These are phyloP conservation scores for Eleusine coracana DNA, from an alignment of 176 grass and related monocot genomes.

Conservation along the genomic window DNA sequence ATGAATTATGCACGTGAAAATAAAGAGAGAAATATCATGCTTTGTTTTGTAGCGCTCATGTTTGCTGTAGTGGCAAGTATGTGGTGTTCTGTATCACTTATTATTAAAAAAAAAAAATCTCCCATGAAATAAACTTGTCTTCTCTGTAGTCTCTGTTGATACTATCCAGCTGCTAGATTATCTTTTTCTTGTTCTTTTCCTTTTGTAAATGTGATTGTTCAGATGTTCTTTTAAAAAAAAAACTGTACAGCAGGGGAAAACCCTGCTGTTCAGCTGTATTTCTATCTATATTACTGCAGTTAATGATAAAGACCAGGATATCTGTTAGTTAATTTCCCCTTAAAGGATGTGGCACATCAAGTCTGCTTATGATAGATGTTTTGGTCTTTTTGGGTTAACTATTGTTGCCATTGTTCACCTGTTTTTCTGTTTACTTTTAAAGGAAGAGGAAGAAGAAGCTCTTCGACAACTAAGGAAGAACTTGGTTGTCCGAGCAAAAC, in stretches of 20 bases:
- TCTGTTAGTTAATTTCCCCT: constrained; percentile 1
- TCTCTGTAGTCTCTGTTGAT: not conserved
- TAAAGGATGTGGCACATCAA: not conserved
- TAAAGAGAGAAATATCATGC: not conserved
- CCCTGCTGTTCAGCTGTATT: too few relatives aligned
- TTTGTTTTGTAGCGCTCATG: not conserved
- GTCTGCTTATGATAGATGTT: constrained; percentile 14
- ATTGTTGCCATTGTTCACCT: constrained; percentile 16
- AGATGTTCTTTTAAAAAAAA: too few relatives aligned
- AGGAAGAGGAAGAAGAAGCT: constrained; percentile 95
- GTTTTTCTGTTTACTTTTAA: constrained; percentile 25
- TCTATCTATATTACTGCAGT: not conserved
- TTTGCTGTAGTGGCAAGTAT: not conserved
- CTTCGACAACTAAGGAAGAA: constrained; percentile 90
- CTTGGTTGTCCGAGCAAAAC: constrained; percentile 83
- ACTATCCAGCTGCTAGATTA: not conserved
- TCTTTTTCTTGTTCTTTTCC: not conserved
- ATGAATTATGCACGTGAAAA: not conserved
- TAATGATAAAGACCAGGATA: not conserved
- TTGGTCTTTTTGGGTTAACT: constrained; percentile 17
- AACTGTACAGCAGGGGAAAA: too few relatives aligned
- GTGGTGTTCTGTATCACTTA: not conserved
- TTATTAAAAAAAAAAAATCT: not conserved
- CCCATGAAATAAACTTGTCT: too few relatives aligned
- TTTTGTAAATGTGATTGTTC: not conserved